phyloP scores from a whole-genome alignment of 441 rosid genomes.

The Syzygium syzygioides region DNA sequence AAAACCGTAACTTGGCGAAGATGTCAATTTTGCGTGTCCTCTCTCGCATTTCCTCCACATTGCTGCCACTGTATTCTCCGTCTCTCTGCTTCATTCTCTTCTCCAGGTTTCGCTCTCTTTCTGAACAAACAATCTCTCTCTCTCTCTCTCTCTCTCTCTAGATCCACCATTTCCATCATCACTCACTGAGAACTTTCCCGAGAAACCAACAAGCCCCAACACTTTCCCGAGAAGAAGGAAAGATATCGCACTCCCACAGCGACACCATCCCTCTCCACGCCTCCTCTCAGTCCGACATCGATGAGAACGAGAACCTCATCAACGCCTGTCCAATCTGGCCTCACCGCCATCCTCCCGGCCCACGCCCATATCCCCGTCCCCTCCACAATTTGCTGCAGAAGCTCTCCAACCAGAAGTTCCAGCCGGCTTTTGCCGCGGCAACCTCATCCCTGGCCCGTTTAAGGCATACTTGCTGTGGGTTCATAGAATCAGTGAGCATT shows the following conservation, averaged over 20 bases:
- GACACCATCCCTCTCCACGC: slow-evolving; percentile 69
- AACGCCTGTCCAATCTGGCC: slow-evolving; percentile 50
- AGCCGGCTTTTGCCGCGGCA: slow-evolving; percentile 21
- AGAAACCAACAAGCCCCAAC: not conserved
- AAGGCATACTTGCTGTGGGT: too few species aligned
- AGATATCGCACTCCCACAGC: slow-evolving; percentile 55
- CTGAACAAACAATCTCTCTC: not conserved
- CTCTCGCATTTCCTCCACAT: not conserved
- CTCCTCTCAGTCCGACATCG: slow-evolving; percentile 90
- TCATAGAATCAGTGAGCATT: rapidly evolving
- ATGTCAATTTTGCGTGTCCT: not conserved
- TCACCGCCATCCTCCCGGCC: slow-evolving; percentile 66
- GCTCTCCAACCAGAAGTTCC: slow-evolving; percentile 22
- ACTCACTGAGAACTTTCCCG: not conserved
- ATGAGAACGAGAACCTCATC: slow-evolving; percentile 88
- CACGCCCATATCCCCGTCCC: slow-evolving; percentile 59
- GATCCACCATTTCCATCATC: not conserved
- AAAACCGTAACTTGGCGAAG: not conserved
- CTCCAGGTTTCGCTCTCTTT: not conserved
- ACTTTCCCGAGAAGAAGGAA: not conserved
- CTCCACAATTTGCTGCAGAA: slow-evolving; percentile 14
- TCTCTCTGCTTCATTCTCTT: not conserved
- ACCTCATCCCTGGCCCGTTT: slow-evolving; percentile 27
- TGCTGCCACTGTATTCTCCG: not conserved
- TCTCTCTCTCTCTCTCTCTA: not conserved